Base-by-base conservation (phyloP, 148 eudicot genomes). In the Nepenthes mirabilis region DNA sequence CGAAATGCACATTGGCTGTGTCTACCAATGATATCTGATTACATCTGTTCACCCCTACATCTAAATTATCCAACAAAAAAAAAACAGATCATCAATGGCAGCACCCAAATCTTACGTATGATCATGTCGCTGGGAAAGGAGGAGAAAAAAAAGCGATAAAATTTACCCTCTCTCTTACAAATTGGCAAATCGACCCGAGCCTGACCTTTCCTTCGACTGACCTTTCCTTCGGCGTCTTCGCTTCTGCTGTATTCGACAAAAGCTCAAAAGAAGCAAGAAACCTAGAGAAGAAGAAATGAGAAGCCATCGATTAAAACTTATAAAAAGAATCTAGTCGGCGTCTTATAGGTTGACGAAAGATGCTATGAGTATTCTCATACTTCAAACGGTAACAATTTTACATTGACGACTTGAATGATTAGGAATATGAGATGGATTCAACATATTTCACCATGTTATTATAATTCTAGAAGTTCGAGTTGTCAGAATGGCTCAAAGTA, bases 231-330 rank as follows among this genome's bases (percentile, higher is more conserved):
- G 66, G 64, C 96, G 70, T 9, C 91, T 67, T 11, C 91, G 78
- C 79, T 73, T 93, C 67, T 88, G 95, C 59, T 83, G 79, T 63
- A 88, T 84, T 52, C 84, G 78, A 89, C 95, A 89, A 70, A 86
- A 93, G 78, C 88, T 86, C 63, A 81, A 65, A 37, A 86, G 72
- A 2, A 88, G 80, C 61, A 88, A 59, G 59, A 88, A 63, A n/a
- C 96, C 95, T 93, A 57, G 33, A 56, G 67, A 57, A 65, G 11
- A 60, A 52, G 23, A 23, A 23, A 23, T 10, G 55, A 43, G 33
- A 3, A 8, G 5, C 1, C 11, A 62, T 14, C 34, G 12, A 37
- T 34, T 58, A 3, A 1, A 47, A 11, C 10, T 6, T 36, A 61
- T 4, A 12, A n/a, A 23, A 2, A 10, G 10, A 1, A 59, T 59